phyloP scores from a whole-genome alignment of 257 asterid species.

The Gynochthodes officinalis region DNA sequence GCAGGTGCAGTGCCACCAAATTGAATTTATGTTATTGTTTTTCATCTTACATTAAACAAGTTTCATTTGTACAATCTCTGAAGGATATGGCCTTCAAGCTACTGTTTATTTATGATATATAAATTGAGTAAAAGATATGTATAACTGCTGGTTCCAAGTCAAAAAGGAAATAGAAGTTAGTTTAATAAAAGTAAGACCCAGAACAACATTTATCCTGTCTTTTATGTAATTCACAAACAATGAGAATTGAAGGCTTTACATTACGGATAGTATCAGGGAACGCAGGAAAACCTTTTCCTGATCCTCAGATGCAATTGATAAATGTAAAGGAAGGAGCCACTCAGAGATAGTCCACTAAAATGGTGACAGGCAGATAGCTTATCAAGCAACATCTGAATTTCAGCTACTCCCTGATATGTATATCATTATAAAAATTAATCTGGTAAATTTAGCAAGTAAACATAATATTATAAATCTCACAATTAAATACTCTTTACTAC shows the following conservation, averaged over 20 bases:
- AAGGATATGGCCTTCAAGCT: neutral
- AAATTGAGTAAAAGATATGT: neutral
- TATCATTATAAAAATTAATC: neutral
- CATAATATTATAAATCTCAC: neutral
- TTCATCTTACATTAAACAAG: neutral
- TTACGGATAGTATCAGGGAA: slow-evolving; percentile 89
- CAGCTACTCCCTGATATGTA: slow-evolving; percentile 78
- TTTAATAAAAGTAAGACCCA: neutral
- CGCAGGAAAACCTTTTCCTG: slow-evolving; percentile 82
- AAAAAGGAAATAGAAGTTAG: neutral
- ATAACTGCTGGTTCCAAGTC: too few relatives aligned
- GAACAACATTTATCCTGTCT: neutral
- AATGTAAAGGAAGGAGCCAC: slow-evolving; percentile 95
- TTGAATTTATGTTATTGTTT: neutral
- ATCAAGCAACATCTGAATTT: slow-evolving; percentile 72
- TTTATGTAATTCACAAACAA: neutral
- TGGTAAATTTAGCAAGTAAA: neutral
- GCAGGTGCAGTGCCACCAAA: neutral
- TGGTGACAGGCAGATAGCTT: slow-evolving; percentile 69
- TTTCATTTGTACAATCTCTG: too few relatives aligned
- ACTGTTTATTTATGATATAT: too few relatives aligned
- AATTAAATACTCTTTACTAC: neutral
- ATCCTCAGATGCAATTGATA: slow-evolving; percentile 90
- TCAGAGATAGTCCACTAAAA: slow-evolving; percentile 83
- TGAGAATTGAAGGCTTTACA: slow-evolving; percentile 34